Evolutionary conservation across 208 protist genomes (phyloP).

Genomic region (Naegleria gruberi): DNA sequence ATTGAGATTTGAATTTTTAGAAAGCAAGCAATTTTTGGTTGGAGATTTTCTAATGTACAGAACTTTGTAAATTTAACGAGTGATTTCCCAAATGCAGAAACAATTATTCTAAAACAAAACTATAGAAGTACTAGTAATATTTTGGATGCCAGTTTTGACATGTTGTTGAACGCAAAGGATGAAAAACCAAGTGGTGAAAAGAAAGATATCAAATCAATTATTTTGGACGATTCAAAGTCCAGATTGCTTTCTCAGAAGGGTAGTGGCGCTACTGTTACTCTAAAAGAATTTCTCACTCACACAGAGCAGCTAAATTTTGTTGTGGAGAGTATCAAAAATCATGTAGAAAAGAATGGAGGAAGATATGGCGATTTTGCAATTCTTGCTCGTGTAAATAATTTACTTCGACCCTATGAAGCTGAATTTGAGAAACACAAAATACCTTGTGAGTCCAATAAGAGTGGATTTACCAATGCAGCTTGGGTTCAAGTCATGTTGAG

Average conservation of each 20-base stretch:
- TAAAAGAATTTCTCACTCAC: neutral
- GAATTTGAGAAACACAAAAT: neutral
- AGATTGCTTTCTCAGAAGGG: neutral
- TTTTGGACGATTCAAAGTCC: neutral
- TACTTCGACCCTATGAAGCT: neutral
- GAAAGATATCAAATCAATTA: neutral
- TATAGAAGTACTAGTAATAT: neutral
- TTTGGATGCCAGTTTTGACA: neutral
- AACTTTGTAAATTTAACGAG: neutral
- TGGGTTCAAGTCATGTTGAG: neutral
- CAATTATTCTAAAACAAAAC: neutral
- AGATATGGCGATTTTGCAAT: constrained; percentile 8
- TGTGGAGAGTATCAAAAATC: neutral
- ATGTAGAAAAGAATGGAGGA: neutral
- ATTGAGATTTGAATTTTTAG: neutral
- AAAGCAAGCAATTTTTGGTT: constrained; percentile 21
- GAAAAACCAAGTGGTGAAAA: neutral
- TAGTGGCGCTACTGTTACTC: neutral
- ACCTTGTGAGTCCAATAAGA: neutral
- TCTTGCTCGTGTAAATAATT: neutral
- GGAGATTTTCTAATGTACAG: neutral
- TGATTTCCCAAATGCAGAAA: neutral
- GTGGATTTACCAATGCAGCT: neutral
- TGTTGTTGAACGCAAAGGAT: neutral
- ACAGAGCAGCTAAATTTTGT: neutral